Evolutionary conservation across 2,329 filamentous ascomycete species (phyloP).

Genomic region (Xylaria sp.): DNA sequence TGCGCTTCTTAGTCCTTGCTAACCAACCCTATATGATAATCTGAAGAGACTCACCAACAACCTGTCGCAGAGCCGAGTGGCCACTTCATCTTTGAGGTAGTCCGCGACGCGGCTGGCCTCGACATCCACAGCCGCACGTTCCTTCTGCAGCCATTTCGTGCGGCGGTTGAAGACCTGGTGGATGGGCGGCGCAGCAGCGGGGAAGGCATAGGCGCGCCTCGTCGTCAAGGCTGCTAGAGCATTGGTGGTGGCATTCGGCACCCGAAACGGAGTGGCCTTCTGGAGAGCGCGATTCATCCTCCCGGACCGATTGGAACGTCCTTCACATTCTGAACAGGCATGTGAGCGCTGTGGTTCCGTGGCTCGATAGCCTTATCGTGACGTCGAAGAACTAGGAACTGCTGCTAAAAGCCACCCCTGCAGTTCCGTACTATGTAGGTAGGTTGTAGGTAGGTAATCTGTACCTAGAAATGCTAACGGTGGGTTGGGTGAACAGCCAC

Average conservation of each 20-base stretch:
- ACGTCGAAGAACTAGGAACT: conserved; percentile 12
- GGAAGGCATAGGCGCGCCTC: conserved; percentile 71
- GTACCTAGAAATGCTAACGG: too few relatives aligned
- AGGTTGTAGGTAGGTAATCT: too few relatives aligned
- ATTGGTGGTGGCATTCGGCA: conserved; percentile 10
- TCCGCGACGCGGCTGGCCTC: conserved; percentile 79
- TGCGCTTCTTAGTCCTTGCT: conserved; percentile 16
- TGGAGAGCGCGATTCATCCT: conserved; percentile 36
- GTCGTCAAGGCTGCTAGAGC: conserved; percentile 12
- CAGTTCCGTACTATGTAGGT: too few relatives aligned
- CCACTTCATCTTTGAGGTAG: conserved; percentile 93
- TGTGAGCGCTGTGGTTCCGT: conserved; percentile 7
- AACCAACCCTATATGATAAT: conserved; percentile 1
- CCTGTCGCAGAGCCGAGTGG: conserved; percentile 79
- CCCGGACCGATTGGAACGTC: conserved; percentile 21
- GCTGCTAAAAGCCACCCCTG: neutral
- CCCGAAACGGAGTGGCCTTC: conserved; percentile 23
- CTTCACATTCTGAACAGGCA: conserved; percentile 30
- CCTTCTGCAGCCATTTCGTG: conserved; percentile 89
- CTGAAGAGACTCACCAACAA: conserved; percentile 57
- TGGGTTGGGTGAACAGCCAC: neutral
- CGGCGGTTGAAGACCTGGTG: conserved; percentile 90
- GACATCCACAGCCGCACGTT: conserved; percentile 73
- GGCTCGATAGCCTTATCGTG: conserved; percentile 8
- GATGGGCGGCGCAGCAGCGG: conserved; percentile 74